Evolutionary conservation across 345 rosid species (phyloP).

Genomic region (Viola odorata): DNA sequence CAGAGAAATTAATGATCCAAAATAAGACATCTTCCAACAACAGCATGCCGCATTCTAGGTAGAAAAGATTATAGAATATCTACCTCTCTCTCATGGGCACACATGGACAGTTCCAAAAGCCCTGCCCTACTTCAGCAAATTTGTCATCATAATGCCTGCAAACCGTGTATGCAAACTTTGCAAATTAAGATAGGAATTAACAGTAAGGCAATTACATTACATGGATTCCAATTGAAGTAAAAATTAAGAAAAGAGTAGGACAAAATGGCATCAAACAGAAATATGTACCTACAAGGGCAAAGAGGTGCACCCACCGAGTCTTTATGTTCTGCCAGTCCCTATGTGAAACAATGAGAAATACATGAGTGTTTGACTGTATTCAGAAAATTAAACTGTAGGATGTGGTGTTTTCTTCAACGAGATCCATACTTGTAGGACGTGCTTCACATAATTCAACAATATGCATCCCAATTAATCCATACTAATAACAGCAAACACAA

Average conservation of each 20-base stretch:
- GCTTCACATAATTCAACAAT: too few relatives aligned
- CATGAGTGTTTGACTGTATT: neutral
- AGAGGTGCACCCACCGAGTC: conserved; percentile 89
- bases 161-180: conserved; percentile 4
- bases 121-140: conserved; percentile 80
- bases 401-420: too few relatives aligned
- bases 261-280: conserved; percentile 1
- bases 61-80: neutral
- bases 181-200: neutral
- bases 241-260: neutral
- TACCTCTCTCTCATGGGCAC: conserved; percentile 99
- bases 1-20: too few relatives aligned
- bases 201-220: neutral
- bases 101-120: conserved; percentile 98
- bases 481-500: too few relatives aligned
- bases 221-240: neutral
- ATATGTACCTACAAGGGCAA: conserved; percentile 74
- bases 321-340: conserved; percentile 96
- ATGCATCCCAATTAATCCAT: too few relatives aligned
- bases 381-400: too few relatives aligned
- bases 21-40: neutral
- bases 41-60: neutral
- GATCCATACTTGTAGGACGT: too few relatives aligned
- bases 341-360: conserved; percentile 8
- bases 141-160: conserved; percentile 96